phyloP scores from a whole-genome alignment of 495 filamentous ascomycete species.

The Delitschia confertaspora region DNA sequence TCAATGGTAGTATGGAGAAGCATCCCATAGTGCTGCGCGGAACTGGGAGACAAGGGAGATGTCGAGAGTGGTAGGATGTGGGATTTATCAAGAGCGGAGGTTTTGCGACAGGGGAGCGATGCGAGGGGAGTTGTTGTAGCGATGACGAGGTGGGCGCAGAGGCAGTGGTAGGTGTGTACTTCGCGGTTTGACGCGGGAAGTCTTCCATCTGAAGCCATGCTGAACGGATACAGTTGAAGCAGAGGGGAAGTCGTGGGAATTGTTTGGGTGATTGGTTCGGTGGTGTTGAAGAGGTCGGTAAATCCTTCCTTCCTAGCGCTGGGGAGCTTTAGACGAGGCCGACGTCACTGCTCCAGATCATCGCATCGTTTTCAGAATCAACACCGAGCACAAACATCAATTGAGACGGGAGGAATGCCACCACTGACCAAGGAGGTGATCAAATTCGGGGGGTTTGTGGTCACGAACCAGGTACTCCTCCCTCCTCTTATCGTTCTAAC shows the following conservation, averaged over 20 bases:
- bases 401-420: conserved; percentile 14
- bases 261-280: too few species aligned
- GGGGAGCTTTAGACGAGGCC: too few species aligned
- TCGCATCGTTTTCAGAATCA: too few species aligned
- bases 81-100: conserved; percentile 37
- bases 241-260: too few species aligned
- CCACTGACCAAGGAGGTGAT: conserved; percentile 26
- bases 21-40: conserved; percentile 39
- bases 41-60: conserved; percentile 6
- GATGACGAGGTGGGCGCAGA: conserved; percentile 63
- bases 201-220: too few species aligned
- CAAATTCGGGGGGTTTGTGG: conserved; percentile 28
- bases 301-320: too few species aligned
- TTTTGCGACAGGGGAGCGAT: conserved; percentile 45
- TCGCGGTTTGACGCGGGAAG: conserved; percentile 21
- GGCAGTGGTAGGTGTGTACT: conserved; percentile 63
- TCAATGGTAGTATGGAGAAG: conserved; percentile 44
- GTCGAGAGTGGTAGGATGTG: conserved; percentile 31
- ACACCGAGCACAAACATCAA: too few species aligned
- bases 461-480: conserved; percentile 25
- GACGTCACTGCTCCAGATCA: too few species aligned
- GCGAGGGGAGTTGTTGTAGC: conserved; percentile 51
- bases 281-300: too few species aligned
- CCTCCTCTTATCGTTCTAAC: not conserved
- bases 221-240: too few species aligned